These are phyloP conservation scores for Lactarius psammicola DNA, from an alignment of 768 basidiomycete species.

Conservation along the genomic window DNA sequence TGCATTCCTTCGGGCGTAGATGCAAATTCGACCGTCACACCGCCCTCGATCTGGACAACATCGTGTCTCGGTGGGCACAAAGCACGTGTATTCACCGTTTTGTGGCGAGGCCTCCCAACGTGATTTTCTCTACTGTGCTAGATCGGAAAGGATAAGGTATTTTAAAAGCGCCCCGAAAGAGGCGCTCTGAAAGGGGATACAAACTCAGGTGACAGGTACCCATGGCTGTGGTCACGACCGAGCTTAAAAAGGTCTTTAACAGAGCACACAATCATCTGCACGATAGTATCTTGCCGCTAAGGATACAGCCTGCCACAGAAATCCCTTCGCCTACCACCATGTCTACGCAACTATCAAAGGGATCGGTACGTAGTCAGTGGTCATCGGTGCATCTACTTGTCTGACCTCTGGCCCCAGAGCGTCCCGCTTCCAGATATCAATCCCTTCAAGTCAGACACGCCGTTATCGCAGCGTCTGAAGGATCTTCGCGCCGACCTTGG, in stretches of 20 bases:
- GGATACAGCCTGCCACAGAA: not conserved
- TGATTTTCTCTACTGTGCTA: slow-evolving; percentile 15
- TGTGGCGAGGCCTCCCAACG: not conserved
- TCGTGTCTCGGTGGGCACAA: not conserved
- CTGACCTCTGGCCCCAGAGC: not conserved
- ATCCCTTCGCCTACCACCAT: slow-evolving; percentile 3
- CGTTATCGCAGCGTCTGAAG: not conserved
- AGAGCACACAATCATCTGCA: slow-evolving; percentile 18
- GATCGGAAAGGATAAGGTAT: too few relatives aligned
- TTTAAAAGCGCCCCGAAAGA: not conserved
- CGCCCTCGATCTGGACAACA: not conserved
- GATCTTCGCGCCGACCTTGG: not conserved
- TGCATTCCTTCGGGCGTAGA: not conserved
- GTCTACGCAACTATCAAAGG: not conserved
- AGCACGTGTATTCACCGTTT: slow-evolving; percentile 1
- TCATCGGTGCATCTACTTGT: not conserved
- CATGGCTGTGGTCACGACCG: not conserved
- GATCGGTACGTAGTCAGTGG: not conserved
- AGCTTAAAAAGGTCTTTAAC: slow-evolving; percentile 24
- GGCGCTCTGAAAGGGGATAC: not conserved
- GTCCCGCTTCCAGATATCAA: not conserved
- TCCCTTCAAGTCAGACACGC: not conserved
- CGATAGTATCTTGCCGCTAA: slow-evolving; percentile 9
- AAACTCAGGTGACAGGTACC: not conserved
- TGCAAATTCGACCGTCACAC: not conserved